Evolutionary conservation across 2,329 filamentous ascomycete genomes (phyloP).

Genomic region (Albifimbria verrucaria): DNA sequence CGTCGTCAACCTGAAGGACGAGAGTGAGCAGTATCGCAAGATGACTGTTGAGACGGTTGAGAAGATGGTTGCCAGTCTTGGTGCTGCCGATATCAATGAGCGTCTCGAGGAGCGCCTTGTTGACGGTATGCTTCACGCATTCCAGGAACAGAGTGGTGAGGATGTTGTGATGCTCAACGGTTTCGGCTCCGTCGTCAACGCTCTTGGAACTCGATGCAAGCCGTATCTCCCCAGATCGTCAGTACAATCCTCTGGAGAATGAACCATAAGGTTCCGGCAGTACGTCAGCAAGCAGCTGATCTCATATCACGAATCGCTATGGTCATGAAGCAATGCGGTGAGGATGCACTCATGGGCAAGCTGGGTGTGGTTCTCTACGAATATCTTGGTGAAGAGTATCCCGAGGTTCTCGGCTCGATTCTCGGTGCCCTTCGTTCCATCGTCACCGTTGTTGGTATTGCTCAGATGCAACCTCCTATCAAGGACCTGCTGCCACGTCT

Average conservation of each 20-base stretch:
- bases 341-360: slow-evolving; percentile 94
- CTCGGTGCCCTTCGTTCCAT: slow-evolving; percentile 92
- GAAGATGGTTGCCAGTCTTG: slow-evolving; percentile 89
- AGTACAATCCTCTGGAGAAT: slow-evolving; percentile 93
- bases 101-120: slow-evolving; percentile 90
- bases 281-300: slow-evolving; percentile 94
- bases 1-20: slow-evolving; percentile 94
- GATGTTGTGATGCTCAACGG: slow-evolving; percentile 96
- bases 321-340: slow-evolving; percentile 98
- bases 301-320: slow-evolving; percentile 95
- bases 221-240: slow-evolving; percentile 96
- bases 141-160: slow-evolving; percentile 97
- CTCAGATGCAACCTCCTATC: slow-evolving; percentile 97
- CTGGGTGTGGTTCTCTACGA: slow-evolving; percentile 94
- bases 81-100: slow-evolving; percentile 90
- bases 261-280: slow-evolving; percentile 97
- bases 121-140: slow-evolving; percentile 91
- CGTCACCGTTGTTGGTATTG: slow-evolving; percentile 95
- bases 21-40: slow-evolving; percentile 96
- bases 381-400: slow-evolving; percentile 97
- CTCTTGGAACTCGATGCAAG: slow-evolving; percentile 89
- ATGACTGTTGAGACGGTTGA: slow-evolving; percentile 99
- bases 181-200: slow-evolving; percentile 96
- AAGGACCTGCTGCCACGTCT: slow-evolving; percentile 91
- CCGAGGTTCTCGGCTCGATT: slow-evolving; percentile 94